Percentiles rank a stretch among this genome's conserved stretches.
These are phyloP conservation scores for Primulina eburnea DNA, from an alignment of 257 asterid genomes.

Conservation along the genomic window DNA sequence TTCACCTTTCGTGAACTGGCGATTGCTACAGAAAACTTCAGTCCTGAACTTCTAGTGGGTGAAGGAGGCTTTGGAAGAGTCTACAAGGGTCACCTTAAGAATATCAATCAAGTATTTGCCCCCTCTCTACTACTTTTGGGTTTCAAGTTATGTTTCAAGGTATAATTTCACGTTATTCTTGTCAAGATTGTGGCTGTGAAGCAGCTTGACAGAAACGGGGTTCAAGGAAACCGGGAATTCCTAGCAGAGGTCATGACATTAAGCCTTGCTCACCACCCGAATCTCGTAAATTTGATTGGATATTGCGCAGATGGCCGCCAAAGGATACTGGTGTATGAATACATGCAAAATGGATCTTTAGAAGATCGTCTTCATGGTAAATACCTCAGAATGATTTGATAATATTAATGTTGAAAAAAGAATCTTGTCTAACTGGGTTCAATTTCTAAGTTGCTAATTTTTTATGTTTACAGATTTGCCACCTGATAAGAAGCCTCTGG, in stretches of 20 bases:
- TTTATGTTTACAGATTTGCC: constrained; percentile 27
- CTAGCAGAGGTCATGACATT: constrained; percentile 64
- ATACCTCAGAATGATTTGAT: background rate
- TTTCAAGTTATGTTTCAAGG: background rate
- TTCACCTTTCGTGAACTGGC: constrained; percentile 82
- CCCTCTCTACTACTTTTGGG: background rate
- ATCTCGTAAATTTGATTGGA: constrained; percentile 72
- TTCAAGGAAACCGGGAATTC: background rate
- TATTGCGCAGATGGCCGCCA: constrained; percentile 91
- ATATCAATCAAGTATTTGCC: constrained; percentile 53
- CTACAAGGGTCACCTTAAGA: constrained; percentile 69
- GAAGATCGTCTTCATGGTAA: constrained; percentile 73
- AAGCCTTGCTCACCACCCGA: constrained; percentile 67
- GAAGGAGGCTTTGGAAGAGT: constrained; percentile 93
- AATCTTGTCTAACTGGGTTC: background rate
- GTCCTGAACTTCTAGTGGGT: constrained; percentile 62
- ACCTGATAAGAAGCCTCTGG: constrained; percentile 32
- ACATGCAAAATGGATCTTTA: constrained; percentile 64
- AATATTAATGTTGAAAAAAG: background rate
- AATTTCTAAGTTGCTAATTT: background rate
- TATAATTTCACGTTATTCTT: background rate
- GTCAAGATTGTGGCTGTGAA: background rate
- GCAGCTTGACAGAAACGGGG: background rate
- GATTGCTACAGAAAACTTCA: constrained; percentile 70
- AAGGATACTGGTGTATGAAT: constrained; percentile 73